A percentile compares a stretch with the other conserved stretches of the same genome.
Conservation (phyloP, 495 filamentous ascomycete species). For the Darksidea phi region DNA sequence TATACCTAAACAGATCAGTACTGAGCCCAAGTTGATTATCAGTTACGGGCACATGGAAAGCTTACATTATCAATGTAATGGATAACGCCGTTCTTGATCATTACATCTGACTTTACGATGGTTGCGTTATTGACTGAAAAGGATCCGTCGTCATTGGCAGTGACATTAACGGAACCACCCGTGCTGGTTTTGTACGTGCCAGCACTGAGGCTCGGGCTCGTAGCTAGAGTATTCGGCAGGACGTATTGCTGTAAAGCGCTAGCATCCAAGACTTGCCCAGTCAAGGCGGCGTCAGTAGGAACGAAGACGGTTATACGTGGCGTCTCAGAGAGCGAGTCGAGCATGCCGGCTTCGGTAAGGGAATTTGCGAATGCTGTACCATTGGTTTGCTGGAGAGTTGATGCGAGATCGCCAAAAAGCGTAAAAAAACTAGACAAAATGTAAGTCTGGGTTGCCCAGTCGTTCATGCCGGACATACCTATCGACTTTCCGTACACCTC, state of each 20-base stretch:
- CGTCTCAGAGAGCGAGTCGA: conserved; percentile 4
- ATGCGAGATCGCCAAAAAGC: conserved; percentile 9
- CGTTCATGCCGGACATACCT: not conserved
- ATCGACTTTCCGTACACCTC: conserved; percentile 1
- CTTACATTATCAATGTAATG: conserved; percentile 13
- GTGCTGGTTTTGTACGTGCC: conserved; percentile 4
- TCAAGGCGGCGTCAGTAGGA: not conserved
- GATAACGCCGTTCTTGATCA: conserved; percentile 10
- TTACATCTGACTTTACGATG: conserved; percentile 4
- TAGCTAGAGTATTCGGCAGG: conserved; percentile 5
- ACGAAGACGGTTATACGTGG: conserved; percentile 4
- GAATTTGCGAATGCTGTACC: conserved; percentile 7
- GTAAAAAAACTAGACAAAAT: not conserved
- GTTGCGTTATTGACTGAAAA: conserved; percentile 6
- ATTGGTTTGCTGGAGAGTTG: conserved; percentile 9
- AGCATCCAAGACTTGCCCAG: conserved; percentile 1
- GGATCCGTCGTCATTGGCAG: not conserved
- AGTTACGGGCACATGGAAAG: not conserved
- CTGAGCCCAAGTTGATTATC: not conserved
- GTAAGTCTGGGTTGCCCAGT: not conserved
- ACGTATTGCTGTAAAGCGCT: conserved; percentile 2
- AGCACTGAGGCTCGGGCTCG: not conserved
- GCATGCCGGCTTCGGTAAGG: not conserved
- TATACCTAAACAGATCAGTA: not conserved
- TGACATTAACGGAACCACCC: not conserved